A percentile compares a stretch with the other conserved stretches of the same genome.
These are phyloP conservation scores for Carex littledalei DNA, from an alignment of 176 grass and related monocot species.

Conservation along the genomic window DNA sequence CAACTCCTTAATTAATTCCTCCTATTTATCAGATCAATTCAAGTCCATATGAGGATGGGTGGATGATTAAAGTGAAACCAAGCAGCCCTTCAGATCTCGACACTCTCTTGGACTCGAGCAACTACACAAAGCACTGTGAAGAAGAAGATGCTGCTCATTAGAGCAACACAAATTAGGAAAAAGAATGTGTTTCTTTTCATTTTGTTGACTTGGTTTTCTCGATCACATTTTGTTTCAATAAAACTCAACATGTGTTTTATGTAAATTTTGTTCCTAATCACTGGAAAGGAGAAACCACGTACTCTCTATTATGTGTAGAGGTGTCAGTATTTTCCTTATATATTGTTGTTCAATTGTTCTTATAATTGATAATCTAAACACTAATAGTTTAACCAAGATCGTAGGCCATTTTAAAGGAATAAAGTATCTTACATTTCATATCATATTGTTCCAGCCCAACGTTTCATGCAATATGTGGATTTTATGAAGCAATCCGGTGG, in stretches of 20 bases:
- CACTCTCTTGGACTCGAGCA: constrained; percentile 50
- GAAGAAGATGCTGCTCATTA: constrained; percentile 89
- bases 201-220: constrained; percentile 20
- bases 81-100: constrained; percentile 55
- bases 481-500: not conserved
- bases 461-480: not conserved
- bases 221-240: not conserved
- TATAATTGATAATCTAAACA: not conserved
- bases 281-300: not conserved
- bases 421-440: not conserved
- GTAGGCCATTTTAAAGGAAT: not conserved
- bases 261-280: constrained; percentile 1
- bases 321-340: not conserved
- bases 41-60: constrained; percentile 78
- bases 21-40: constrained; percentile 59
- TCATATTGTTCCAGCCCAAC: not conserved
- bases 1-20: not conserved
- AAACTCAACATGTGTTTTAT: not conserved
- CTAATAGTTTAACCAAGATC: not conserved
- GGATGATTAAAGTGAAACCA: constrained; percentile 99
- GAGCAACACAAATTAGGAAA: constrained; percentile 12
- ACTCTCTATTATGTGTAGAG: constrained; percentile 14
- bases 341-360: not conserved
- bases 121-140: constrained; percentile 85
- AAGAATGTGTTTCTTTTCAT: not conserved